Conservation (phyloP, 768 basidiomycete genomes). For the Arthromyces matolae region DNA sequence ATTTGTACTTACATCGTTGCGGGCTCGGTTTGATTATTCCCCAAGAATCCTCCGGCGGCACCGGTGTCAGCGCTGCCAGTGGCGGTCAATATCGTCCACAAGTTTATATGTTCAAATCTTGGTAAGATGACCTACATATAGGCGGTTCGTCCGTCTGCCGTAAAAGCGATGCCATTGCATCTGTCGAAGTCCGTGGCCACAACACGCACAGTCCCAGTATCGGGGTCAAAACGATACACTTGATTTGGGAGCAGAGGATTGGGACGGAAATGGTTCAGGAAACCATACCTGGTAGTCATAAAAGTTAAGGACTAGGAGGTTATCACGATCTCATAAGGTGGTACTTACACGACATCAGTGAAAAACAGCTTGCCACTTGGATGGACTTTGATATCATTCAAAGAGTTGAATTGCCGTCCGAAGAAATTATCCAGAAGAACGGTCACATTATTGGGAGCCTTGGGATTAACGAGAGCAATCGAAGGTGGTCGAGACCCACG, state of each 20-base stretch:
- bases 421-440: constrained; percentile 75
- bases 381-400: constrained; percentile 77
- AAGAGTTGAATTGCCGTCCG: constrained; percentile 77
- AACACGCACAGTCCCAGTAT: constrained; percentile 59
- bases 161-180: constrained; percentile 74
- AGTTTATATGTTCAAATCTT: neutral
- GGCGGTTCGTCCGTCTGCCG: constrained; percentile 57
- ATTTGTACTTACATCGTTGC: constrained; percentile 62
- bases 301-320: neutral
- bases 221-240: constrained; percentile 73
- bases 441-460: constrained; percentile 60
- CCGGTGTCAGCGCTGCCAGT: constrained; percentile 49
- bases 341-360: constrained; percentile 62
- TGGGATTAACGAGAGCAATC: constrained; percentile 61
- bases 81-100: too few species aligned
- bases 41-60: constrained; percentile 39
- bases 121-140: constrained; percentile 45
- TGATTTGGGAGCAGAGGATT: constrained; percentile 65
- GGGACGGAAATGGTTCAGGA: constrained; percentile 62
- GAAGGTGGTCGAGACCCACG: constrained; percentile 60
- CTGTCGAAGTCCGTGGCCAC: constrained; percentile 76
- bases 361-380: constrained; percentile 72
- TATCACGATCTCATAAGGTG: neutral
- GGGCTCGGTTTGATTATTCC: constrained; percentile 53
- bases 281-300: constrained; percentile 51